Evolutionary conservation across 129 eudicot species (phyloP), one percentile per base, ranked within the genome.

Genomic region (Tagetes erecta): DNA sequence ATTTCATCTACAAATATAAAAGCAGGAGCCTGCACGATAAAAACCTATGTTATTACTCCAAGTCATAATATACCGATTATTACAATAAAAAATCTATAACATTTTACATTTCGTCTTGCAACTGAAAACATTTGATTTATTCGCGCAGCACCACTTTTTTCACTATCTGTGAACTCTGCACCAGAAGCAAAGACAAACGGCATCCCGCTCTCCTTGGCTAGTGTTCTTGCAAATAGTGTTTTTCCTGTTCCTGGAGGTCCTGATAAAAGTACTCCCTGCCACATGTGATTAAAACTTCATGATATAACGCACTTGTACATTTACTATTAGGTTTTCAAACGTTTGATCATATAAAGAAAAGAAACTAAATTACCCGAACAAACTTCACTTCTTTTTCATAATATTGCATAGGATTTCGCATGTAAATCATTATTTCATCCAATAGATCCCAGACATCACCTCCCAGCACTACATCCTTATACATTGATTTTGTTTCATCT

Each of bases 241-340:
- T 94, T 94, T 7, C 98, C 98, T 11, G 98, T 94, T 58, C 98
- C 97, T 35, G 98, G 97, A 56, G 98, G 98, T 70, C 98, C 98
- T 47, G 91, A 86, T 12, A 94, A 79, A 80, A 94, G 98, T 66
- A 94, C 89, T 83, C 98, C 97, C 98, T 94, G 83, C 8, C 38
- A 78, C 71, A 13, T 52, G 2, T 14, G 56, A 60, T 60, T 60
- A 67, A 73, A 70, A 73, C 5, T 42, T 66, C 34, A 62, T 35
- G 3, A 46, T 33, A 68, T 35, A 62, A 52, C 64, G 10, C 62
- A 62, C 27, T 0, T 38, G 51, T 52, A 41, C 27, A 51, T 3
- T 76, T 35, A 57, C 5, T 27, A 3, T 55, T 8, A 6, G 11
- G 39, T 41, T 52, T 30, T 66, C 51, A 52, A 39, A 64, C 50